Base-by-base conservation (phyloP, 2,329 filamentous ascomycete genomes). In the Colletotrichum tanaceti region DNA sequence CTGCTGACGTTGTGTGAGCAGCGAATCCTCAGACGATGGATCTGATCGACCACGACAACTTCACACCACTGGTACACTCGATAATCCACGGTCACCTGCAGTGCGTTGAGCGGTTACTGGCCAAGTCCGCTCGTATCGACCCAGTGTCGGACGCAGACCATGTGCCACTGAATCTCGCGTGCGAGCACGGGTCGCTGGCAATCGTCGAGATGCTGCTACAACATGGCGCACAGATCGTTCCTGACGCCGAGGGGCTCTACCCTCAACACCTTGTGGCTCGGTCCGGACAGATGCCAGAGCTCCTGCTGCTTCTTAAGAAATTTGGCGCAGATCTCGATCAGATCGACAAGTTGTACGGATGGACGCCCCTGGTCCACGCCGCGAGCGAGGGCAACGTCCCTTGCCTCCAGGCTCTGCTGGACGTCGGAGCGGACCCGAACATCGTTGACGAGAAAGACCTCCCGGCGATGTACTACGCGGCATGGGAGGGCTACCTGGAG, bases 201-300 rank as follows among this genome's bases (percentile, higher is more conserved):
- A 95, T 97, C 68, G 93, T 97, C 18, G 90, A 94, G 75, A 85
- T 97, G 69, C 87, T 99, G 1, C 84, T 99, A 58, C 90, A 92
- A 74, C 89, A 93, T 73, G 90, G 91, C 10, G 93, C 95, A 6
- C 86, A 88, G 65, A 91, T 99, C 68, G 83, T 98, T n/a, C 91
- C 96, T 10, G 96, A 99, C 79, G 96, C 96, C 2, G 96, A 99
- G 82, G 96, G 96, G 1, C 84, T 99, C 13, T 99, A 93, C 76
- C 96, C 96, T n/a, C 96, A 98, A 77, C 96, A 99, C 80, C 87
- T 98, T 41, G 95, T 98, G 22, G 95, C 96, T 28, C 88, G 96
- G 63, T 96, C 95, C 38, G 93, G 93, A 3, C 90, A 94, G 75
- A 92, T 90, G 0, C 92, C 94, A 1, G 86, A 93, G 63, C 86